phyloP scores from a whole-genome alignment of 208 protist genomes.

The Wallacemonas rigidus region DNA sequence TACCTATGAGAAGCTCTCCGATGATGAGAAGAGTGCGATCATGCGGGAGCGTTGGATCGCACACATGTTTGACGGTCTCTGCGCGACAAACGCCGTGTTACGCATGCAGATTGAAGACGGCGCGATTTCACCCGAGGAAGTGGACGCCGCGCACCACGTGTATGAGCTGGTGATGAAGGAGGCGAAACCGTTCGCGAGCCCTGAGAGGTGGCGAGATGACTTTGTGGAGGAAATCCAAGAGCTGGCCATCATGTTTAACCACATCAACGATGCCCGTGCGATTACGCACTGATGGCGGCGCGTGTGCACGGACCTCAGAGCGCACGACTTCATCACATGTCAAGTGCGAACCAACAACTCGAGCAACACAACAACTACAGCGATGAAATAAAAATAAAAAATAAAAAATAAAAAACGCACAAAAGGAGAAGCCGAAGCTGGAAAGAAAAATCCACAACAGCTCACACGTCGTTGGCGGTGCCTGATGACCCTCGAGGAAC shows the following conservation, averaged over 20 bases:
- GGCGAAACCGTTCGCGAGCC: conserved; percentile 16
- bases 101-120: conserved; percentile 44
- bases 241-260: conserved; percentile 38
- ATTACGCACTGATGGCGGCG: conserved; percentile 10
- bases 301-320: background rate
- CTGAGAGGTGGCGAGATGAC: conserved; percentile 44
- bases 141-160: conserved; percentile 42
- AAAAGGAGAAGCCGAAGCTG: background rate
- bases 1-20: conserved; percentile 28
- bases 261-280: conserved; percentile 33
- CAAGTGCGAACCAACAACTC: conserved; percentile 19
- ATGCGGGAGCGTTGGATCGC: conserved; percentile 22
- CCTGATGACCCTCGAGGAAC: too few species aligned
- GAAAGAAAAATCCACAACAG: too few species aligned
- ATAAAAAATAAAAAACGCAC: conserved; percentile 10
- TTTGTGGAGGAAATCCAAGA: conserved; percentile 56
- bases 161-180: conserved; percentile 33
- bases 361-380: conserved; percentile 18
- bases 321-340: background rate
- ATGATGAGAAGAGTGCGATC: conserved; percentile 30
- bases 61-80: conserved; percentile 64
- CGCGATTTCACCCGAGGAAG: conserved; percentile 17
- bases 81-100: conserved; percentile 53
- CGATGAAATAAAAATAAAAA: background rate
- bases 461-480: background rate